Percentiles rank a stretch among this genome's conserved stretches.
Conservation (phyloP, 306 rosid genomes). For the Trifolium dubium region DNA sequence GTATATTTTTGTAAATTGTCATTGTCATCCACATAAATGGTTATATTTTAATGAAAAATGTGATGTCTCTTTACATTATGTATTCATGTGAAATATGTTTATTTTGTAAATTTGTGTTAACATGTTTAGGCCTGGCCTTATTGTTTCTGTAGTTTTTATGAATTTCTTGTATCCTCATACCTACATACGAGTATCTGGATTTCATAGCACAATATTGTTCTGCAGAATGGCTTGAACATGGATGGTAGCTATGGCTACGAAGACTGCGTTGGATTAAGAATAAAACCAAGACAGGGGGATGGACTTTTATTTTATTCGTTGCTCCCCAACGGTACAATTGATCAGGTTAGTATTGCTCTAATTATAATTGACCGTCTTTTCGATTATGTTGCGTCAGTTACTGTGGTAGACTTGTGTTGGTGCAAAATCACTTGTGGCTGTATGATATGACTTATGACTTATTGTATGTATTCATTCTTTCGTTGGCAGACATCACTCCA, state of each 20-base stretch:
- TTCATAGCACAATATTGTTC: conserved; percentile 18
- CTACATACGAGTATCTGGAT: background rate
- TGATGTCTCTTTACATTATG: background rate
- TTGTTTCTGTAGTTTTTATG: conserved; percentile 1
- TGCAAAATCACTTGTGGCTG: conserved; percentile 28
- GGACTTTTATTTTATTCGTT: conserved; percentile 88
- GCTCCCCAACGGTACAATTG: conserved; percentile 72
- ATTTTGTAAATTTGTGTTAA: background rate
- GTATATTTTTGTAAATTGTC: background rate
- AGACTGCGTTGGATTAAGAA: conserved; percentile 69
- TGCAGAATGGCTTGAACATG: conserved; percentile 73
- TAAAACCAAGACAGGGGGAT: conserved; percentile 84
- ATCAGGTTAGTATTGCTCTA: conserved; percentile 62
- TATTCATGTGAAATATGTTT: background rate
- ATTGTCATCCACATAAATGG: background rate
- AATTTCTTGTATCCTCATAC: background rate
- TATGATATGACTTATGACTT: conserved; percentile 34
- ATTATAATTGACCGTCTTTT: background rate
- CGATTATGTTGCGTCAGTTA: background rate
- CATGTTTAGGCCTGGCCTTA: background rate
- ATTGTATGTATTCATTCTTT: conserved; percentile 34
- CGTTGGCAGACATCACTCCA: conserved; percentile 80
- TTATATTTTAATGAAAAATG: background rate
- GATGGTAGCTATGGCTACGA: conserved; percentile 59
- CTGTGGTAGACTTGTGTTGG: conserved; percentile 1